Evolutionary conservation across 2,329 filamentous ascomycete genomes (phyloP), one percentile per base, ranked within the genome.

Genomic region (Paracoccidioides brasiliensis): DNA sequence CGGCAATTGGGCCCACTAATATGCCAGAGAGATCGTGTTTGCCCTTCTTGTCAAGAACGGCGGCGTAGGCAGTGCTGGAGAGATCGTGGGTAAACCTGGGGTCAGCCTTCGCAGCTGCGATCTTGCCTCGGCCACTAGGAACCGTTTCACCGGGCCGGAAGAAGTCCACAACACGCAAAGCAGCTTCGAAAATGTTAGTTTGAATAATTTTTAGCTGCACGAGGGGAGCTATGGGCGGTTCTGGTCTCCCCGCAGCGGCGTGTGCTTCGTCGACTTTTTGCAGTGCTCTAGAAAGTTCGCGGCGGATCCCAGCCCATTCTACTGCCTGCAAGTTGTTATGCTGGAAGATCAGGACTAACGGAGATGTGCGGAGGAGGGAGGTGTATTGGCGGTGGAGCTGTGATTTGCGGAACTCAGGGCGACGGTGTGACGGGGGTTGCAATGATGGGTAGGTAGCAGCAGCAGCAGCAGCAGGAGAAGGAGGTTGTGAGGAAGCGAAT

Each of bases 371-470:
- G 57, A 96, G 81, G 58, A 95, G 77, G 49, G 90, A 93, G 53
- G 90, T 88, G 73, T 96, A 96, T 64, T 86, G 83, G 56, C 90
- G 83, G 62, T 86, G 81, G 22, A 97, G 79, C 72, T 98, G 93
- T 14, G 90, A 85, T 74, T 97, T 95, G 69, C 91, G 86, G 65
- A 85, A 85, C 68, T 95, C 86, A 49, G 90, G 81, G 22, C 84
- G 86, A 68, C 91, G 88, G 69, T 94, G 86, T 55, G 88, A 95
- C 3, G 88, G 89, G 2, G 90, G 91, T 71, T 96, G 90, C 0
- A 83, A 85, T 0, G 83, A 67, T 71, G 95, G 90, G 0, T 83
- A 85, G 0, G 83, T 22, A 22, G 22, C 67, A 53, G 74, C 74
- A 37, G 74, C 66, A 28, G 81, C 72, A 37, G 76, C 72, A 5